These are phyloP conservation scores for Dactylellina cionopaga DNA, from an alignment of 2,329 filamentous ascomycete species.

Conservation along the genomic window DNA sequence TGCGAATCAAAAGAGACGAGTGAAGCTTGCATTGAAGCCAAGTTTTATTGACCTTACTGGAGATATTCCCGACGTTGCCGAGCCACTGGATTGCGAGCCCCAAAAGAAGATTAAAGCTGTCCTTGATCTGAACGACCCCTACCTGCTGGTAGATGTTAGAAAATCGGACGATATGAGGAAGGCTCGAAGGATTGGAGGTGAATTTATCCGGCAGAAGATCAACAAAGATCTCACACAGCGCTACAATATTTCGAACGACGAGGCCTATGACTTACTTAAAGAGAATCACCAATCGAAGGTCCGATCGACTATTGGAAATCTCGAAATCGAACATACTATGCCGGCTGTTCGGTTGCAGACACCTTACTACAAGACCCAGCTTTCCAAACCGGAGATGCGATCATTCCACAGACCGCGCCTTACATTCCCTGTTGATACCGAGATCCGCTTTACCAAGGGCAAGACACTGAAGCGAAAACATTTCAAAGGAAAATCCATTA, in stretches of 20 bases:
- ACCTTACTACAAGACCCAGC: conserved; percentile 84
- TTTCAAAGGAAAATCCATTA: conserved; percentile 79
- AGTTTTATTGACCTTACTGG: conserved; percentile 58
- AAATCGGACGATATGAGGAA: conserved; percentile 69
- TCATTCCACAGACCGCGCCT: conserved; percentile 86
- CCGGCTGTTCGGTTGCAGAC: conserved; percentile 90
- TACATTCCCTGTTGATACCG: conserved; percentile 75
- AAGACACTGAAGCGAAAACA: conserved; percentile 80
- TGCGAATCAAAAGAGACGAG: conserved; percentile 44
- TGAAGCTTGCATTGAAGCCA: conserved; percentile 50
- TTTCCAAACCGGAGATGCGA: conserved; percentile 76
- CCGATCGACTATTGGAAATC: conserved; percentile 86
- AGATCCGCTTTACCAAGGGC: conserved; percentile 78
- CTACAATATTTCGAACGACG: conserved; percentile 96
- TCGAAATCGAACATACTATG: conserved; percentile 93
- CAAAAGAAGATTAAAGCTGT: conserved; percentile 79
- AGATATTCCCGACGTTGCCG: conserved; percentile 75
- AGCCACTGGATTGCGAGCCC: conserved; percentile 67
- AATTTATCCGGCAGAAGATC: conserved; percentile 71
- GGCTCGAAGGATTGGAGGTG: conserved; percentile 69
- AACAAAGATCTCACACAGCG: conserved; percentile 79
- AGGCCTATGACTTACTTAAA: conserved; percentile 93
- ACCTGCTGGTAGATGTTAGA: conserved; percentile 82
- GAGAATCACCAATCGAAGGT: conserved; percentile 98
- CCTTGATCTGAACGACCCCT: conserved; percentile 87